Evolutionary conservation across 805 yeast species (phyloP).

Genomic region (Suhomyces vadensis): DNA sequence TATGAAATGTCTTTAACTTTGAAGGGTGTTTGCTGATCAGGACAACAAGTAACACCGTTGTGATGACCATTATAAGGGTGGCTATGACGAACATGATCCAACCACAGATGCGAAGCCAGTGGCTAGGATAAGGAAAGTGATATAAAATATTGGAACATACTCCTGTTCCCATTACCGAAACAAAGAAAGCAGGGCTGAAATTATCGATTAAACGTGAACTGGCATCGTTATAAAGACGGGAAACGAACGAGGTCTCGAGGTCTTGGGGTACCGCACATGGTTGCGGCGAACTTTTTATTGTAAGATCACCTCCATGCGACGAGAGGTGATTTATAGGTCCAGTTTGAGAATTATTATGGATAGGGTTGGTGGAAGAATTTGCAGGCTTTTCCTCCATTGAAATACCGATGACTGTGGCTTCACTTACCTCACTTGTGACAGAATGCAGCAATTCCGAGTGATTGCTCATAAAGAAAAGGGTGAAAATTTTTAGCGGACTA

Average conservation of each 20-base stretch:
- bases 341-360: not conserved
- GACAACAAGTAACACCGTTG: conserved; percentile 42
- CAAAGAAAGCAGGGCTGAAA: conserved; percentile 60
- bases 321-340: not conserved
- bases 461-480: not conserved
- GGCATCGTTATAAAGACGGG: not conserved
- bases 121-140: conserved; percentile 62
- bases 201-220: conserved; percentile 19
- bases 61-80: conserved; percentile 45
- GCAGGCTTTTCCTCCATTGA: not conserved
- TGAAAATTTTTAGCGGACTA: not conserved
- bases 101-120: conserved; percentile 60
- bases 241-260: not conserved
- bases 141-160: conserved; percentile 63
- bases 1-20: conserved; percentile 19
- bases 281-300: not conserved
- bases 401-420: conserved; percentile 1
- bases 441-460: not conserved
- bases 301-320: conserved; percentile 1
- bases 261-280: conserved; percentile 6
- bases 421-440: not conserved
- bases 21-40: conserved; percentile 37
- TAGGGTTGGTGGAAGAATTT: not conserved
- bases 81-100: conserved; percentile 64
- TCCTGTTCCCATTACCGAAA: conserved; percentile 84